Base-by-base conservation (phyloP, 495 filamentous ascomycete species). In the Aspergillus sparsus region DNA sequence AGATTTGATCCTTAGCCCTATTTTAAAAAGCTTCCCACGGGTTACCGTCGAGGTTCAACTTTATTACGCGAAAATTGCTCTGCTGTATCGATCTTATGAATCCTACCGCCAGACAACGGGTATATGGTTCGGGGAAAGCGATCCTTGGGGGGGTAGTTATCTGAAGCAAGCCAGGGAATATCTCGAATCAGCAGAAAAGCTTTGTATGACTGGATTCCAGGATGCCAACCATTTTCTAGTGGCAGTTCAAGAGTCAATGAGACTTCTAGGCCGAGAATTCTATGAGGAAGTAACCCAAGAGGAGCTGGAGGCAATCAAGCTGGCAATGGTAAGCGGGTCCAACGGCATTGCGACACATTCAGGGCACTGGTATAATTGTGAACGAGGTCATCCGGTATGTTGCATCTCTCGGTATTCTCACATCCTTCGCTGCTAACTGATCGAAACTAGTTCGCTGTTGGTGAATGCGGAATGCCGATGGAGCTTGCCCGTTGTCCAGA, bases 291-390 rank as follows among this genome's bases (percentile, higher is more conserved):
- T 57, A 7, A 57, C 44, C 1, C 33, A 10, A 8, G 32, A 37
- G 2, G 54, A 49, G 32, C 41, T 57, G 7, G 44, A 49, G 6
- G 31, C 54, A 5, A 49, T 57, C 37, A 57, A 57, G 7, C n/a
- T 32, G 5, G 54, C 54, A 2, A 57, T 57, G 54, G 44, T 57
- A 3, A 49, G 54, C 31, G 54, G 54, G 12, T 3, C 15, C 0
- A 33, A 16, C 1, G 54, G 54, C 2, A 18, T 57, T 9, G 8
- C 54, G 15, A 57, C 54, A 10, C 54, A 57, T 34, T 57, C 56
- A 5, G 56, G 56, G 5, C 44, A 58, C 13, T 52, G 56, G 56
- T 58, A 58, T 39, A 51, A 58, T 21, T 58, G 56, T 16, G 44
- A 46, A 18, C 15, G 21, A 16, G 44, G 44, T 0, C 44, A 46